Evolutionary conservation across 2,329 filamentous ascomycete genomes (phyloP).

Genomic region (Ophiostoma perfectum): DNA sequence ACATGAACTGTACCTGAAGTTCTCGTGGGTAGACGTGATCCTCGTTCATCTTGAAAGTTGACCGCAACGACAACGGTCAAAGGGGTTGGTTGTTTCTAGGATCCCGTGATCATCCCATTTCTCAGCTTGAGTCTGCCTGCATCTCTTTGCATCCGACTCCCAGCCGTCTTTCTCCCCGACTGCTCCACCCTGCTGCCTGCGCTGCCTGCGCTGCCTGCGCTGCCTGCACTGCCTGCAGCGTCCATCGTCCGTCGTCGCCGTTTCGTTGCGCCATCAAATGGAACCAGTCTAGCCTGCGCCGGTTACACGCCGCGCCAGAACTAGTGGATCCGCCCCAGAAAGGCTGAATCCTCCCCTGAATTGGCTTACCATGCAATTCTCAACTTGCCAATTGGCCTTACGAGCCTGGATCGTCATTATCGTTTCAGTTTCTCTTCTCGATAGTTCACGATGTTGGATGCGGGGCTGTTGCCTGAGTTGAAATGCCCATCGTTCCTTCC

Average conservation of each 20-base stretch:
- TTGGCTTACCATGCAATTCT: no score
- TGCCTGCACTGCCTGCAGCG: background rate
- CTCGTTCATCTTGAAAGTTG: no score
- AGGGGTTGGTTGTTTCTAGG: background rate
- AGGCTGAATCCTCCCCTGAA: background rate
- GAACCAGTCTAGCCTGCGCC: background rate
- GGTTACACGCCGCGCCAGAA: slow-evolving; percentile 6
- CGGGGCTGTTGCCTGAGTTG: background rate
- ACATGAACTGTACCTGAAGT: no score
- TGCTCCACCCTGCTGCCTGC: background rate
- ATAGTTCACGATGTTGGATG: background rate
- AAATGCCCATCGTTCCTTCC: background rate
- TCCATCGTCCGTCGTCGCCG: background rate
- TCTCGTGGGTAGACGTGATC: no score
- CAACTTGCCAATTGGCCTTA: background rate
- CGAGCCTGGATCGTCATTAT: background rate
- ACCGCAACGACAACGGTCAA: no score
- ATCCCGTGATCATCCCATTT: background rate
- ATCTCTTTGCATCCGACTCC: no score
- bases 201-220: background rate
- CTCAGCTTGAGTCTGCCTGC: background rate
- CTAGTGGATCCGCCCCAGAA: background rate
- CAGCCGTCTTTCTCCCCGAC: background rate
- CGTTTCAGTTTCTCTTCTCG: background rate
- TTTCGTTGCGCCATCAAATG: background rate